phyloP scores from a whole-genome alignment of 371 early-diverging fungal species.

The Mucor indicus region DNA sequence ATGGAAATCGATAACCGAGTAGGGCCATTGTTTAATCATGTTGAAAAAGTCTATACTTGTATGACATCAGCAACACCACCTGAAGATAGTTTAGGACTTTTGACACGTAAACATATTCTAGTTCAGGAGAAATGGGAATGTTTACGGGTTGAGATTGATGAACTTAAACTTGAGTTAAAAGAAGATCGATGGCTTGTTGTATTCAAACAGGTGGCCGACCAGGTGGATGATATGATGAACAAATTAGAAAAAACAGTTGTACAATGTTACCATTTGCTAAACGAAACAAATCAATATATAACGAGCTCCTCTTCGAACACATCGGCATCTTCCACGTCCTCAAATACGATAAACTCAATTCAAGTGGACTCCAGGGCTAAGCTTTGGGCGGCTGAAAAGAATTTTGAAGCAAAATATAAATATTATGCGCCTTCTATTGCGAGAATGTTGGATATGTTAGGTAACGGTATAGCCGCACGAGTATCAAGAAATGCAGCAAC shows the following conservation, averaged over 20 bases:
- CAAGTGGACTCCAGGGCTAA: too few relatives aligned
- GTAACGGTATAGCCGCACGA: slow-evolving; percentile 57
- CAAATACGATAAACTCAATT: too few relatives aligned
- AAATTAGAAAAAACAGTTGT: slow-evolving; percentile 53
- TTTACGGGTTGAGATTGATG: slow-evolving; percentile 43
- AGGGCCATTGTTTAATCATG: slow-evolving; percentile 47
- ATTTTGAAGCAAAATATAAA: slow-evolving; percentile 62
- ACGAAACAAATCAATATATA: too few relatives aligned
- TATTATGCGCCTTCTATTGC: slow-evolving; percentile 59
- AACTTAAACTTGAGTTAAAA: slow-evolving; percentile 54
- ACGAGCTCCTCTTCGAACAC: too few relatives aligned
- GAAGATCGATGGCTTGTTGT: slow-evolving; percentile 60
- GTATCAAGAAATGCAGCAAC: slow-evolving; percentile 40
- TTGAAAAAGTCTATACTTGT: slow-evolving; percentile 55
- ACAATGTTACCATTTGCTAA: slow-evolving; percentile 58
- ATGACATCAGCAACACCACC: slow-evolving; percentile 27
- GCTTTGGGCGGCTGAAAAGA: slow-evolving; percentile 53
- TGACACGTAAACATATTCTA: slow-evolving; percentile 34
- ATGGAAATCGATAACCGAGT: slow-evolving; percentile 53
- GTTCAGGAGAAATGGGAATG: slow-evolving; percentile 49
- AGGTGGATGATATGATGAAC: slow-evolving; percentile 62
- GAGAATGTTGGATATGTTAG: slow-evolving; percentile 58
- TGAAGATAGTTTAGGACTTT: slow-evolving; percentile 31
- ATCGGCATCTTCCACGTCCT: too few relatives aligned
- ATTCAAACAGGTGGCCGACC: slow-evolving; percentile 56